These are phyloP conservation scores for Chiua virens DNA, from an alignment of 768 basidiomycete genomes.

Conservation along the genomic window DNA sequence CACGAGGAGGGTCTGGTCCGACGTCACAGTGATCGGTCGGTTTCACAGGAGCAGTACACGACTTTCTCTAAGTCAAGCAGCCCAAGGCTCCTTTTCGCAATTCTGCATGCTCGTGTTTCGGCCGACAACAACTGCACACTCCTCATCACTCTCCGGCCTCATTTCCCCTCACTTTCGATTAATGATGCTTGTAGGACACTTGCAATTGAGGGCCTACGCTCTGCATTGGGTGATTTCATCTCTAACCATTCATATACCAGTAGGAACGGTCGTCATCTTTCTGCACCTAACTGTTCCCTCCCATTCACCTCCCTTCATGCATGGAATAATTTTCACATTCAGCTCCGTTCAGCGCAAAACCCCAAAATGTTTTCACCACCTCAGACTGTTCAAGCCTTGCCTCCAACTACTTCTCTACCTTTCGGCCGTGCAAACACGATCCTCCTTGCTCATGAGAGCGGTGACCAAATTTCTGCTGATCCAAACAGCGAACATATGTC, in stretches of 20 bases:
- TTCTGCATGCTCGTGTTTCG: too few relatives aligned
- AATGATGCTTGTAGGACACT: not conserved
- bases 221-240: constrained; percentile 5
- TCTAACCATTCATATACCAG: not conserved
- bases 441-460: constrained; percentile 4
- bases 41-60: too few relatives aligned
- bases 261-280: not conserved
- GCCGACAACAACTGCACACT: not conserved
- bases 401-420: not conserved
- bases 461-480: not conserved
- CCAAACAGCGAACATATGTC: too few relatives aligned
- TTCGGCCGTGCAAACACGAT: constrained; percentile 5
- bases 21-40: too few relatives aligned
- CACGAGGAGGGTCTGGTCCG: not conserved
- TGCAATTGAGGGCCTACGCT: constrained; percentile 1
- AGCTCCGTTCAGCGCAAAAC: constrained; percentile 1
- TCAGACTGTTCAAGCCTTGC: constrained; percentile 8
- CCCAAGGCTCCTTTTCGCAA: too few relatives aligned
- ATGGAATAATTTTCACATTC: constrained; percentile 8
- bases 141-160: not conserved
- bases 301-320: not conserved
- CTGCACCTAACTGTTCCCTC: not conserved
- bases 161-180: not conserved
- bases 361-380: not conserved
- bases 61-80: too few relatives aligned